Evolutionary conservation across 345 rosid species (phyloP).

Genomic region (Dimocarpus longan): DNA sequence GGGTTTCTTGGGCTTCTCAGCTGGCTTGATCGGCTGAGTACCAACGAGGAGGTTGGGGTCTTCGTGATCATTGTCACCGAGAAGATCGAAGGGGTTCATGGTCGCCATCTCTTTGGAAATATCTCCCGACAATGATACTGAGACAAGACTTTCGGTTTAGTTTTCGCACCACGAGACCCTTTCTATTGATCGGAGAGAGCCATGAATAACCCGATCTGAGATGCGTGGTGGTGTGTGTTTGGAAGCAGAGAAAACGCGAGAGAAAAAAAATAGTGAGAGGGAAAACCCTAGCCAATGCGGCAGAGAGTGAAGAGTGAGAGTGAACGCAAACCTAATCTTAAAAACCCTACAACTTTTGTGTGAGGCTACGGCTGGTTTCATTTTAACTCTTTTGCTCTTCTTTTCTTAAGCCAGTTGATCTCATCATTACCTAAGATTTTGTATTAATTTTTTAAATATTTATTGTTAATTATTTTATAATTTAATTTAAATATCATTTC

Average conservation of each 20-base stretch:
- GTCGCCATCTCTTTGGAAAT: slow-evolving; percentile 61
- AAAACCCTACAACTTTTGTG: slow-evolving; percentile 38
- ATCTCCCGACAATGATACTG: slow-evolving; percentile 1
- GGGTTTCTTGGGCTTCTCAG: slow-evolving; percentile 67
- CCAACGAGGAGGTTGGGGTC: slow-evolving; percentile 72
- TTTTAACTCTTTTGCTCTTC: background rate
- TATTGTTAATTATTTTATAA: no score
- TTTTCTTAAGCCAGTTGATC: background rate
- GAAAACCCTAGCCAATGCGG: slow-evolving; percentile 64
- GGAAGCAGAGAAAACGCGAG: slow-evolving; percentile 11
- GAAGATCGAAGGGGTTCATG: slow-evolving; percentile 83
- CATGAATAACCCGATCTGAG: slow-evolving; percentile 35
- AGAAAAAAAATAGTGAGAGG: background rate
- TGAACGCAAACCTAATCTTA: slow-evolving; percentile 36
- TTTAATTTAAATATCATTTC: no score
- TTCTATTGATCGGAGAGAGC: slow-evolving; percentile 34
- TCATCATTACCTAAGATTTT: background rate
- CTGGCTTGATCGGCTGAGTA: slow-evolving; percentile 41
- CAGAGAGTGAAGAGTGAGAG: slow-evolving; percentile 27
- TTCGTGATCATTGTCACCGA: slow-evolving; percentile 78
- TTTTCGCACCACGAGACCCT: slow-evolving; percentile 21
- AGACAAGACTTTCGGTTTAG: slow-evolving; percentile 6
- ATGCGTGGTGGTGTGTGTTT: slow-evolving; percentile 6
- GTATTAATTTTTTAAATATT: background rate
- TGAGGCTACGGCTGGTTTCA: slow-evolving; percentile 23